A percentile compares a stretch with the other conserved stretches of the same genome.
Conservation (phyloP, 2,329 filamentous ascomycete genomes). For the Fusarium chuoi region DNA sequence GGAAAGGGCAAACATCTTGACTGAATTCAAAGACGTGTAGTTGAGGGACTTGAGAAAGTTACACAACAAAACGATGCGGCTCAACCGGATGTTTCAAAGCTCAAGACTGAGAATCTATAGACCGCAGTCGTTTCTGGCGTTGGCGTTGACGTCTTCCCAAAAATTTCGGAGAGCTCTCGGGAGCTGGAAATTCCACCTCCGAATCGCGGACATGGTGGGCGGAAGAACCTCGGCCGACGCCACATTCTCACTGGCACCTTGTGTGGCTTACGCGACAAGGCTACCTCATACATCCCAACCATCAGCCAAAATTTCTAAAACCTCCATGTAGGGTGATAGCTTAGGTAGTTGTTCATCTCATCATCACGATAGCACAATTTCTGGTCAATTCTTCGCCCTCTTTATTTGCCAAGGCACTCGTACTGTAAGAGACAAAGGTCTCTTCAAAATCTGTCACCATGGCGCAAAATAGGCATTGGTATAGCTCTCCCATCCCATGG, state of each 20-base stretch:
- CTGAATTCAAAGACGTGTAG: not conserved
- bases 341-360: slow-evolving; percentile 5
- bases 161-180: slow-evolving; percentile 39
- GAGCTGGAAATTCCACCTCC: slow-evolving; percentile 42
- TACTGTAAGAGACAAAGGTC: slow-evolving; percentile 1
- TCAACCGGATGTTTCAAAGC: slow-evolving; percentile 11
- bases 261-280: slow-evolving; percentile 32
- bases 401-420: not conserved
- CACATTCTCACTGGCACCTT: not conserved
- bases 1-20: slow-evolving; percentile 75
- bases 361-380: not conserved
- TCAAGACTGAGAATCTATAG: slow-evolving; percentile 30
- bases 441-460: slow-evolving; percentile 58
- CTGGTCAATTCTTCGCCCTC: not conserved
- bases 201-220: slow-evolving; percentile 6
- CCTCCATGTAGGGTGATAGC: slow-evolving; percentile 22
- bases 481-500: slow-evolving; percentile 43
- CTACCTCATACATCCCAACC: slow-evolving; percentile 24
- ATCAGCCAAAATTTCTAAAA: slow-evolving; percentile 44
- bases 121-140: slow-evolving; percentile 2
- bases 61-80: not conserved
- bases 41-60: slow-evolving; percentile 2
- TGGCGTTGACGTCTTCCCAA: slow-evolving; percentile 33
- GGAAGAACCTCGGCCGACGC: slow-evolving; percentile 48
- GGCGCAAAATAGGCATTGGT: slow-evolving; percentile 81